Conservation (phyloP, 345 rosid genomes). For the Litchi chinensis region DNA sequence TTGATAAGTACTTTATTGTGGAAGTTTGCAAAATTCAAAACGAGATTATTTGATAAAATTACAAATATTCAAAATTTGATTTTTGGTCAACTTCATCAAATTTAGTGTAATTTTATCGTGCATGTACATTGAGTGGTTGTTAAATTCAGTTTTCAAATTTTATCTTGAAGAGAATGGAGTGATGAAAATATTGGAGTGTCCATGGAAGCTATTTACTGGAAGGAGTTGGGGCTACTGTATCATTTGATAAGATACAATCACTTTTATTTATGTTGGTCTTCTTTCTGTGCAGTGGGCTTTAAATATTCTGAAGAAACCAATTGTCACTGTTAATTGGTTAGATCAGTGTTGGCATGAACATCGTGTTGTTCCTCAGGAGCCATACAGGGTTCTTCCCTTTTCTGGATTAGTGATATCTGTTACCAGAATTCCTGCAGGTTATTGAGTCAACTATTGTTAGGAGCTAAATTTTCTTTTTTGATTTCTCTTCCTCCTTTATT, state of each 20-base stretch:
- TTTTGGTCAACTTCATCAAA: neutral
- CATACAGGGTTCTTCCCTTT: constrained; percentile 89
- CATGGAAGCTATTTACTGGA: constrained; percentile 22
- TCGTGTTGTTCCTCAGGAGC: constrained; percentile 88
- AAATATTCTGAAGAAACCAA: constrained; percentile 76
- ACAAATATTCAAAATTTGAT: too few species aligned
- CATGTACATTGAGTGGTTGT: neutral
- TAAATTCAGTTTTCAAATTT: neutral
- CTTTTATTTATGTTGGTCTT: constrained; percentile 16
- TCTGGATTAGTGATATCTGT: constrained; percentile 81
- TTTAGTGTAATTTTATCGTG: neutral
- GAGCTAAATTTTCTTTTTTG: neutral
- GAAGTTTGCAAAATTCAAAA: neutral
- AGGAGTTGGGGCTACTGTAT: constrained; percentile 19
- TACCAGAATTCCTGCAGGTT: constrained; percentile 80
- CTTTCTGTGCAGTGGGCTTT: constrained; percentile 78
- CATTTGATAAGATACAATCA: constrained; percentile 8
- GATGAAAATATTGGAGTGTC: constrained; percentile 12
- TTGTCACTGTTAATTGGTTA: constrained; percentile 78
- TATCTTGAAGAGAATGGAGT: constrained; percentile 3
- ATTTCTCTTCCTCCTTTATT: too few species aligned
- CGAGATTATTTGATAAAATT: neutral
- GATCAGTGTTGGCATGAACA: constrained; percentile 91
- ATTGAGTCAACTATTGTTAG: constrained; percentile 19
- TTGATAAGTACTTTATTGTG: neutral